phyloP scores from a whole-genome alignment of 2,329 filamentous ascomycete genomes.

The Trichoderma guizhouense region DNA sequence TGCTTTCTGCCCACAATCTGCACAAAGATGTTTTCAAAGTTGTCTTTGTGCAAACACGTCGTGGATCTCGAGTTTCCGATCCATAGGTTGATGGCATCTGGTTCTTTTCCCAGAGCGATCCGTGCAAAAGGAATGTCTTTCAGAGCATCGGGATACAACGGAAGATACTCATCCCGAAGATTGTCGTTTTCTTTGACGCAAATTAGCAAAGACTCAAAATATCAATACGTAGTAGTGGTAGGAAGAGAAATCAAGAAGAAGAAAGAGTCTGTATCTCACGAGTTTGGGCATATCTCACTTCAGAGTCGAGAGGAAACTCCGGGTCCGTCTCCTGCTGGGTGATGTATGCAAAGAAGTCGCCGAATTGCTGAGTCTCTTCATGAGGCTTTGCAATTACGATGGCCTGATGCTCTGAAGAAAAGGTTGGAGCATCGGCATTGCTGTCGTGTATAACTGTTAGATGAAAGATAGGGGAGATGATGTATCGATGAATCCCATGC shows the following conservation, averaged over 20 bases:
- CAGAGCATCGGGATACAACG: conserved; percentile 62
- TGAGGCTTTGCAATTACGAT: conserved; percentile 67
- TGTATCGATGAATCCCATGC: background rate
- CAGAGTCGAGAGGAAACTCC: conserved; percentile 31
- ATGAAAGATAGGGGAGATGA: background rate
- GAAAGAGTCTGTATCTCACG: conserved; percentile 42
- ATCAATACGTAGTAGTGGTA: background rate
- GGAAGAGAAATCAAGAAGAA: too few species aligned
- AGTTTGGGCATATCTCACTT: conserved; percentile 72
- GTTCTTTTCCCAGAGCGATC: conserved; percentile 61
- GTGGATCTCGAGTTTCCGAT: conserved; percentile 68
- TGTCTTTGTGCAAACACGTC: conserved; percentile 76
- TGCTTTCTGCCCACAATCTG: conserved; percentile 71
- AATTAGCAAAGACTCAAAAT: background rate
- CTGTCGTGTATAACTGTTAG: conserved; percentile 25
- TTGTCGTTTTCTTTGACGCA: conserved; percentile 68
- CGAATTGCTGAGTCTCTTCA: conserved; percentile 63
- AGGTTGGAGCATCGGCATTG: conserved; percentile 38
- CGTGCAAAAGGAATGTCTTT: conserved; percentile 66
- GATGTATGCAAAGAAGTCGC: conserved; percentile 59
- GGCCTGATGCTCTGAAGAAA: conserved; percentile 27
- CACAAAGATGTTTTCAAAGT: conserved; percentile 82
- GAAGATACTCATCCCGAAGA: conserved; percentile 66
- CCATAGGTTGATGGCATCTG: conserved; percentile 82
- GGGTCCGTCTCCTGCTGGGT: conserved; percentile 51